Percentiles rank a stretch among this genome's conserved stretches.
These are phyloP conservation scores for Kluyveromyces wickerhamii DNA, from an alignment of 805 yeast genomes.

Conservation along the genomic window DNA sequence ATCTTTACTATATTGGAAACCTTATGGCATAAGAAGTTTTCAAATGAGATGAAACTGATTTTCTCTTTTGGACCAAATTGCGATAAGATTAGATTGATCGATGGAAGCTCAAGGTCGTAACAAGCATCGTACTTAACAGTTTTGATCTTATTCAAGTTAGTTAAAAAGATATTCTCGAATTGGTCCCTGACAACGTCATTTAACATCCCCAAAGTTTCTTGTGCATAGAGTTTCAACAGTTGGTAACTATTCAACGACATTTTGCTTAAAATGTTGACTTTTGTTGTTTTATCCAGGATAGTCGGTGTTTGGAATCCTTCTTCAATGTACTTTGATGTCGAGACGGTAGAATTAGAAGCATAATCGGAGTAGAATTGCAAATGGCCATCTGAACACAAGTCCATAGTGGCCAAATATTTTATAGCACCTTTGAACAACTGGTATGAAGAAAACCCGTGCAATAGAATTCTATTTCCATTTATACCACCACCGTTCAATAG, in stretches of 20 bases:
- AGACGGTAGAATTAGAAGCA: conserved; percentile 16
- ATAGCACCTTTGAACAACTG: conserved; percentile 88
- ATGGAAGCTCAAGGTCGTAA: conserved; percentile 42
- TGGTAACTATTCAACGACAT: conserved; percentile 64
- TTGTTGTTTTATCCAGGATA: conserved; percentile 65
- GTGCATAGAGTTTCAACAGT: conserved; percentile 56
- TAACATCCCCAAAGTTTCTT: conserved; percentile 55
- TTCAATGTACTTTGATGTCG: conserved; percentile 34
- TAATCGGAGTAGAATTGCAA: conserved; percentile 51
- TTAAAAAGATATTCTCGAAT: conserved; percentile 69
- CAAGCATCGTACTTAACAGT: conserved; percentile 58
- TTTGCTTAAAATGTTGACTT: conserved; percentile 73
- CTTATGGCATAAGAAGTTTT: conserved; percentile 55
- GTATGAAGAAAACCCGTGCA: conserved; percentile 86
- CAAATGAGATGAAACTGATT: conserved; percentile 61
- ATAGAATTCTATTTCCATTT: conserved; percentile 63
- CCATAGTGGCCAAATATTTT: conserved; percentile 73
- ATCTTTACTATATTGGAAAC: conserved; percentile 47
- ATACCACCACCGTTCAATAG: conserved; percentile 76
- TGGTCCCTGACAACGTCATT: conserved; percentile 79
- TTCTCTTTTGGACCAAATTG: conserved; percentile 64
- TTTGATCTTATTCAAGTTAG: conserved; percentile 42
- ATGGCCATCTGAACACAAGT: conserved; percentile 54
- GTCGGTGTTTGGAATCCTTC: conserved; percentile 69
- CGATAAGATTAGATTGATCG: conserved; percentile 27